phyloP scores from a whole-genome alignment of 2,329 filamentous ascomycete genomes.

The Diaporthe sp. region DNA sequence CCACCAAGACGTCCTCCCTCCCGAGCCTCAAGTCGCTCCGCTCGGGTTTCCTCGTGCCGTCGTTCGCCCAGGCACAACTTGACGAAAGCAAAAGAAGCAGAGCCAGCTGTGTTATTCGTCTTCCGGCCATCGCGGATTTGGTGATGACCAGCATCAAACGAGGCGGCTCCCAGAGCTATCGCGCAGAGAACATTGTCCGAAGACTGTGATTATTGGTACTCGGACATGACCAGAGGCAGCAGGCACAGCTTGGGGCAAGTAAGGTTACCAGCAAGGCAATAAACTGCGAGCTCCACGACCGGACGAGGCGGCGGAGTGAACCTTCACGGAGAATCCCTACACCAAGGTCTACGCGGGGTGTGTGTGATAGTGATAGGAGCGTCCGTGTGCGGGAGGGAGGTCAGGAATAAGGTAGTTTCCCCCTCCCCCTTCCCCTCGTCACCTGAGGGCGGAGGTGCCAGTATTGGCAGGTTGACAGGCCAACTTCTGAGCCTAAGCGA shows the following conservation, averaged over 20 bases:
- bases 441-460: not conserved
- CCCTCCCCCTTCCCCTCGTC: not conserved
- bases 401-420: not conserved
- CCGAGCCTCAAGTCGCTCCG: slow-evolving; percentile 16
- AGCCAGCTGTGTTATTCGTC: slow-evolving; percentile 36
- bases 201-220: not conserved
- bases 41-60: slow-evolving; percentile 20
- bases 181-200: slow-evolving; percentile 11
- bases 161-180: slow-evolving; percentile 21
- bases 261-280: not conserved
- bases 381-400: not conserved
- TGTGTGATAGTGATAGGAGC: slow-evolving; percentile 17
- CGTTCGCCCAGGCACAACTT: slow-evolving; percentile 40
- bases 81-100: slow-evolving; percentile 40
- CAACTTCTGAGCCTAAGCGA: slow-evolving; percentile 14
- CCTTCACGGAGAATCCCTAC: slow-evolving; percentile 8
- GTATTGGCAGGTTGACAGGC: not conserved
- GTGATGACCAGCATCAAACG: slow-evolving; percentile 33
- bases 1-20: not conserved
- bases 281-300: slow-evolving; percentile 3
- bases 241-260: not conserved
- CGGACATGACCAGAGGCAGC: not conserved
- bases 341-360: not conserved
- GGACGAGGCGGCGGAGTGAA: slow-evolving; percentile 2
- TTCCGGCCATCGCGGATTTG: slow-evolving; percentile 36